Conservation (phyloP, 129 eudicot genomes). For the sunflower (Helianthus annuus) region DNA sequence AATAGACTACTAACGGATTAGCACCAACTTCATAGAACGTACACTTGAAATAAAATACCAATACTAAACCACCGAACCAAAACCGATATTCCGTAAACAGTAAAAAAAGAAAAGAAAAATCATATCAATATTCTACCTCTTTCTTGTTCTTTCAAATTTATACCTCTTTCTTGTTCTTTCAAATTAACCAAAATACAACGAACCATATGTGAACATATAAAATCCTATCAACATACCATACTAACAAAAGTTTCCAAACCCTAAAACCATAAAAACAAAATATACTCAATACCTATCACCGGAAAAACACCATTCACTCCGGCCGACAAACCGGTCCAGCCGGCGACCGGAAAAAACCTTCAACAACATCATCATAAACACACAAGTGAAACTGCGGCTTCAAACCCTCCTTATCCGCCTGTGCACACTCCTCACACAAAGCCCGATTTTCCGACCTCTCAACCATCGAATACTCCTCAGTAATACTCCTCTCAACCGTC, state of each 20-base stretch:
- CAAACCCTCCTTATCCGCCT: not conserved
- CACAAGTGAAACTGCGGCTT: conserved; percentile 48
- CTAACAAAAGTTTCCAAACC: not conserved
- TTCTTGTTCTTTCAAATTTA: not conserved
- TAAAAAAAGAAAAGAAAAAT: not conserved
- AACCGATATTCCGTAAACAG: not conserved
- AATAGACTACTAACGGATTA: no score
- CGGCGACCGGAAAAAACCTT: conserved; percentile 3
- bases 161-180: not conserved
- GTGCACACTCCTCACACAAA: conserved; percentile 37
- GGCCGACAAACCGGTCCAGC: not conserved
- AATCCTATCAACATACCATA: not conserved
- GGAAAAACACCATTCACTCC: not conserved
- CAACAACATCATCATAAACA: conserved; percentile 23
- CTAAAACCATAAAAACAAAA: not conserved
- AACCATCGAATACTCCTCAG: not conserved
- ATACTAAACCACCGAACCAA: not conserved
- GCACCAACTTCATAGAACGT: not conserved
- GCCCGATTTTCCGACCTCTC: not conserved
- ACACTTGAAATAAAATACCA: not conserved
- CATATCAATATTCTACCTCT: not conserved
- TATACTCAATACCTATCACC: no score
- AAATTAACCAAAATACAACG: not conserved
- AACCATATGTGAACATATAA: not conserved
- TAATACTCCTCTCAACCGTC: not conserved